phyloP scores from a whole-genome alignment of 495 filamentous ascomycete genomes.

The Penicillium mononematosum region DNA sequence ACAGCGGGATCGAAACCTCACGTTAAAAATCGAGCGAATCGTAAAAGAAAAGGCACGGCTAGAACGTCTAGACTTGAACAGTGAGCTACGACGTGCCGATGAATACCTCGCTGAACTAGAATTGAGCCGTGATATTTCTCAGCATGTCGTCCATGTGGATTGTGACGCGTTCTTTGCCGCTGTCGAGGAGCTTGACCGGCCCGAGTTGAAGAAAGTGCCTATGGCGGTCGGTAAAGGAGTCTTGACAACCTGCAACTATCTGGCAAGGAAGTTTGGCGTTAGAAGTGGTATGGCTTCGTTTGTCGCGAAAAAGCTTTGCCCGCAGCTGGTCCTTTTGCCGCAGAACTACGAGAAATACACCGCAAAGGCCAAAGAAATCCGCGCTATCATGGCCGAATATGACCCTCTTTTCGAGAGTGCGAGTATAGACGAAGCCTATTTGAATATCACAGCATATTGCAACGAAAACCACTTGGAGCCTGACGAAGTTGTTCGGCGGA shows the following conservation, averaged over 20 bases:
- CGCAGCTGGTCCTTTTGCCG: conserved; percentile 77
- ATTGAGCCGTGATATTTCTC: conserved; percentile 72
- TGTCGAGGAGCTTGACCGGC: conserved; percentile 88
- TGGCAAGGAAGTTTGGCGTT: conserved; percentile 84
- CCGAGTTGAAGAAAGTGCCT: conserved; percentile 83
- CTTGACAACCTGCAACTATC: conserved; percentile 92
- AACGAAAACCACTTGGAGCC: conserved; percentile 62
- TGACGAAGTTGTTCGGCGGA: conserved; percentile 68
- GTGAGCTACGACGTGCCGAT: conserved; percentile 73
- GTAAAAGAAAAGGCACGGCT: conserved; percentile 72
- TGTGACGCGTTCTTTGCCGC: conserved; percentile 98
- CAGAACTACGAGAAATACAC: conserved; percentile 89
- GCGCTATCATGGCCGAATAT: conserved; percentile 78
- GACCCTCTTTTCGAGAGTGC: conserved; percentile 90
- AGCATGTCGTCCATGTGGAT: conserved; percentile 86
- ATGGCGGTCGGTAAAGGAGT: conserved; percentile 95
- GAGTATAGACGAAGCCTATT: conserved; percentile 92
- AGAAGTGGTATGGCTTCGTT: conserved; percentile 94
- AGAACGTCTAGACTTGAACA: conserved; percentile 69
- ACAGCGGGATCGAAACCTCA: conserved; percentile 74
- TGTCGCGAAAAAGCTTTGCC: conserved; percentile 92
- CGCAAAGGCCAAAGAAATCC: conserved; percentile 84
- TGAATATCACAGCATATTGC: conserved; percentile 93
- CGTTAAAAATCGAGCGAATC: conserved; percentile 82
- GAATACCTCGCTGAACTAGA: conserved; percentile 81